phyloP scores from a whole-genome alignment of 2,329 filamentous ascomycete genomes.

The Allantophomopsis cytisporea region DNA sequence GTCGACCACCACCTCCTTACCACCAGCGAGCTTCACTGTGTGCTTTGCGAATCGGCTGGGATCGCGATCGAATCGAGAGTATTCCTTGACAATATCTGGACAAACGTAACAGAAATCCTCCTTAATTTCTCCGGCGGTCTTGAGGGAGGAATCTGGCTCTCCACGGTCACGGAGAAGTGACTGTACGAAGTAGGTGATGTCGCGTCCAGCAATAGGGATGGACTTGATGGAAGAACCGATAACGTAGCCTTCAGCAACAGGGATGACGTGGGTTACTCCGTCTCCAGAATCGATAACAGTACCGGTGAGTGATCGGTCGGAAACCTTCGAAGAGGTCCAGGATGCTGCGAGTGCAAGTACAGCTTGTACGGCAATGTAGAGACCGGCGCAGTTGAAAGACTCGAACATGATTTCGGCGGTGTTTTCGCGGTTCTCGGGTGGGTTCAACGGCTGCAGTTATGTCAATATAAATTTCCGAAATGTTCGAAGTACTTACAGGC shows the following conservation, averaged over 20 bases:
- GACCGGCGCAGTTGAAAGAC: constrained; percentile 96
- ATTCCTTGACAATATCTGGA: constrained; percentile 98
- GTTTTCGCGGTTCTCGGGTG: constrained; percentile 96
- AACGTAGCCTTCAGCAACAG: constrained; percentile 95
- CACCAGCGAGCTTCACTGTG: constrained; percentile 73
- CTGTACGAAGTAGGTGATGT: constrained; percentile 98
- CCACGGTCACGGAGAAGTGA: constrained; percentile 89
- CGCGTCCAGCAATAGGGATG: constrained; percentile 92
- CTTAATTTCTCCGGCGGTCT: constrained; percentile 97
- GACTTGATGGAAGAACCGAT: constrained; percentile 99
- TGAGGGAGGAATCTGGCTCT: constrained; percentile 90
- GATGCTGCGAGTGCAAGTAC: constrained; percentile 93
- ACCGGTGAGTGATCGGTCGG: constrained; percentile 87
- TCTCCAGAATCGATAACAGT: constrained; percentile 98
- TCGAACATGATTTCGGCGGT: constrained; percentile 99
- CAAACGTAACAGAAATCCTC: constrained; percentile 98
- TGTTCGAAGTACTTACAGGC: constrained; percentile 47
- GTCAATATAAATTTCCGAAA: not conserved
- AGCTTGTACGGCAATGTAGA: constrained; percentile 97
- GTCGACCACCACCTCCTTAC: constrained; percentile 73
- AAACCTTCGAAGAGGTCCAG: constrained; percentile 97
- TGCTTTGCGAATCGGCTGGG: constrained; percentile 86
- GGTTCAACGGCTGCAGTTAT: constrained; percentile 70
- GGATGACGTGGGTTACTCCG: constrained; percentile 97
- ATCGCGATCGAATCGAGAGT: constrained; percentile 85